A percentile compares a stretch with the other conserved stretches of the same genome.
Conservation (phyloP, 164 flowering plant species). For the Umbilicus rupestris region DNA sequence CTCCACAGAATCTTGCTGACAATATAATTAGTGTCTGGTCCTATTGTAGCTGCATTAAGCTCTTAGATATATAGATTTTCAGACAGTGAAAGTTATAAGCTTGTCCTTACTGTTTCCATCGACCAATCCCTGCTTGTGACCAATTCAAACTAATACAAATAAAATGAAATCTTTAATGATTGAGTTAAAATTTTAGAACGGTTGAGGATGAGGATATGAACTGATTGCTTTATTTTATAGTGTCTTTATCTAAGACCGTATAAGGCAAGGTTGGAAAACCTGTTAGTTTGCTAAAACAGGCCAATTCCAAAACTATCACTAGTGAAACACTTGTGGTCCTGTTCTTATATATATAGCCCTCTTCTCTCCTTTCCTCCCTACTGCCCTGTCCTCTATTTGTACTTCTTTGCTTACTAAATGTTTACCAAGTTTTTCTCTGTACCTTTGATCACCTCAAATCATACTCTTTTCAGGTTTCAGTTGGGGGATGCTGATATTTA, state of each 20-base stretch:
- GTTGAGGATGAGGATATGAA: neutral
- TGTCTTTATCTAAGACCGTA: conserved; percentile 14
- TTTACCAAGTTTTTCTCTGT: neutral
- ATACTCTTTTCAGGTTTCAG: conserved; percentile 4
- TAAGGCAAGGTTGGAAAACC: conserved; percentile 16
- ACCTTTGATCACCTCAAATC: conserved; percentile 7
- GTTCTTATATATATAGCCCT: neutral
- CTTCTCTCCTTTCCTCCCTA: neutral
- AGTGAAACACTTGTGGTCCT: neutral
- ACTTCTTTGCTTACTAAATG: neutral
- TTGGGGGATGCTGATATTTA: conserved; percentile 22
- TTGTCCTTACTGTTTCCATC: neutral
- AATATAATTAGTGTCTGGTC: neutral
- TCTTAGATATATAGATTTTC: neutral
- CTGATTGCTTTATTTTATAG: conserved; percentile 3
- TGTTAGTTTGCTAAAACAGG: conserved; percentile 20
- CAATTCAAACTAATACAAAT: neutral
- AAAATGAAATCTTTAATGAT: neutral
- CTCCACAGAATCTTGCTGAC: neutral
- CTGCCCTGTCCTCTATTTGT: neutral
- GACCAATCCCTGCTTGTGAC: neutral
- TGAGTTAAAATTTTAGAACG: neutral
- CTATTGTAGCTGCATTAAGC: neutral
- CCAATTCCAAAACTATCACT: conserved; percentile 18
- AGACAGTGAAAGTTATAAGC: neutral